A percentile compares a stretch with the other conserved stretches of the same genome.
These are phyloP conservation scores for Bisporella sp. DNA, from an alignment of 2,329 filamentous ascomycete genomes.

Conservation along the genomic window DNA sequence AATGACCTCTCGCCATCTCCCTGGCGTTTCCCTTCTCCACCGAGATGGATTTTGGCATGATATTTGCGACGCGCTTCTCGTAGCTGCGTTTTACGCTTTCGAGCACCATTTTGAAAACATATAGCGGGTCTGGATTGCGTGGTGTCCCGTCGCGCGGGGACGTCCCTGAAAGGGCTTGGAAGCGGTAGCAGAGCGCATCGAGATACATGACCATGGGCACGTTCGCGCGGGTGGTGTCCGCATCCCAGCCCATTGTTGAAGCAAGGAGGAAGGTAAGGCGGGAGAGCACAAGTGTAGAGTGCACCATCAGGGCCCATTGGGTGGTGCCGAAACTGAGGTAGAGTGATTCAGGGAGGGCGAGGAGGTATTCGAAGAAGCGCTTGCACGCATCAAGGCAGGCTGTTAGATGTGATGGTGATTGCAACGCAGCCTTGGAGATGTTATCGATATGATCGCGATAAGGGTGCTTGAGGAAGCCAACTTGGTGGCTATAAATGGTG, in stretches of 20 bases:
- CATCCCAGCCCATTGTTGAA: constrained; percentile 16
- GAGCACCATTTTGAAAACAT: constrained; percentile 18
- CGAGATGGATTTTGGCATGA: not conserved
- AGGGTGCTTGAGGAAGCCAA: constrained; percentile 18
- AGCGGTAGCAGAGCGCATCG: constrained; percentile 21
- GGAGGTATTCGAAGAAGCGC: constrained; percentile 19
- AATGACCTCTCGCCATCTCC: constrained; percentile 1
- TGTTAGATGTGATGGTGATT: not conserved
- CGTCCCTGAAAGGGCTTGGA: constrained; percentile 12
- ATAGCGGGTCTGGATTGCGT: constrained; percentile 15
- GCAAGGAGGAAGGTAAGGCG: constrained; percentile 24
- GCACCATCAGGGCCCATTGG: constrained; percentile 17
- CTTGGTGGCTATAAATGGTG: constrained; percentile 18
- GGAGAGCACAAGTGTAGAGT: constrained; percentile 15
- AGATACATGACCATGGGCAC: constrained; percentile 23
- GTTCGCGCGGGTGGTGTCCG: constrained; percentile 14
- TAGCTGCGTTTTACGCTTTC: constrained; percentile 20
- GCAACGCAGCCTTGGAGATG: no score
- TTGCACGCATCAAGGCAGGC: constrained; percentile 16
- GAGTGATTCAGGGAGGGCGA: constrained; percentile 16
- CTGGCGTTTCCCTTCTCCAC: not conserved
- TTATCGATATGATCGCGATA: constrained; percentile 12
- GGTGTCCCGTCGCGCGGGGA: not conserved
- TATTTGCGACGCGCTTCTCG: constrained; percentile 12
- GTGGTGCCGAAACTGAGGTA: constrained; percentile 16